Evolutionary conservation across 1,284 basidiomycete species (phyloP).

Genomic region (Hymenochaete sp.): DNA sequence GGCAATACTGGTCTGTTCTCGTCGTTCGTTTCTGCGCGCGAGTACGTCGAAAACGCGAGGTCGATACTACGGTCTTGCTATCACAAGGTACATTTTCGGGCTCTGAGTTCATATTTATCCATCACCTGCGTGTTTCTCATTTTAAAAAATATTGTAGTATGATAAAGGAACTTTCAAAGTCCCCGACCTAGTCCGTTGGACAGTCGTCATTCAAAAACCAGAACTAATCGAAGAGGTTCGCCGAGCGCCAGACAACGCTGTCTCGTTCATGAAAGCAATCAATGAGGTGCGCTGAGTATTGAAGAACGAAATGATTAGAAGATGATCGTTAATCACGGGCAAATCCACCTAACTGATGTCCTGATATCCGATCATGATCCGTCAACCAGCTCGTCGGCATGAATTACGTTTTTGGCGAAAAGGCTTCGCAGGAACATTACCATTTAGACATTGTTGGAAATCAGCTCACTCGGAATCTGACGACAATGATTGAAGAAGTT

Average conservation of each 20-base stretch:
- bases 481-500: conserved; percentile 20
- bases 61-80: too few species aligned
- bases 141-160: conserved; percentile 7
- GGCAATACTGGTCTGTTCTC: conserved; percentile 9
- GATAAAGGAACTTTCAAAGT: conserved; percentile 27
- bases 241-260: conserved; percentile 26
- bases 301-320: background rate
- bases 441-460: conserved; percentile 17
- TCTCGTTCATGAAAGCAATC: conserved; percentile 26
- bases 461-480: conserved; percentile 19
- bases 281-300: conserved; percentile 21
- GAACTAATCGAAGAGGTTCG: conserved; percentile 30
- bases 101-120: background rate
- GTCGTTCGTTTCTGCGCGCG: too few species aligned
- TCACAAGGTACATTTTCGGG: too few species aligned
- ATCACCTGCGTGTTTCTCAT: background rate
- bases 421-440: conserved; percentile 15
- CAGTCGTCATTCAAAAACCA: conserved; percentile 27
- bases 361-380: too few species aligned
- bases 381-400: too few species aligned
- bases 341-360: too few species aligned
- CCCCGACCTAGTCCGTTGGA: conserved; percentile 26
- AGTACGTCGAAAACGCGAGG: too few species aligned
- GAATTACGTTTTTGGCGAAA: too few species aligned
- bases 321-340: background rate